Evolutionary conservation across 2,329 filamentous ascomycete genomes (phyloP).

Genomic region (Colletotrichum gigasporum): DNA sequence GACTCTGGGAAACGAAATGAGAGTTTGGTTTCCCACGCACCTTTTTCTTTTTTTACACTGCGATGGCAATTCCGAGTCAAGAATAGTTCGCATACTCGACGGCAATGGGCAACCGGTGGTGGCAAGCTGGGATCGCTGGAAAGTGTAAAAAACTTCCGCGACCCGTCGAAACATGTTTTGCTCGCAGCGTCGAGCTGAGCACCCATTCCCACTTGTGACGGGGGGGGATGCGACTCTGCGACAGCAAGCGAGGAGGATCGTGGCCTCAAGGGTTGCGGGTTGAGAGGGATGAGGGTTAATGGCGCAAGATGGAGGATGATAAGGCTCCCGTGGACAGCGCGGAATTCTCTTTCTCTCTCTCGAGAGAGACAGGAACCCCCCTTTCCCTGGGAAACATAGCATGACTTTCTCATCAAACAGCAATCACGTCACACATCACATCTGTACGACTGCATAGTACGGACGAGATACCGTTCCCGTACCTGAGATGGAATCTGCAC

Average conservation of each 20-base stretch:
- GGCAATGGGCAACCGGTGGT: neutral
- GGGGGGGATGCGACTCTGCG: neutral
- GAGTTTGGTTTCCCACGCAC: neutral
- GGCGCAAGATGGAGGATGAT: neutral
- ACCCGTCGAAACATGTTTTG: conserved; percentile 13
- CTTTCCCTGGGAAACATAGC: conserved; percentile 3
- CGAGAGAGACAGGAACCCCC: neutral
- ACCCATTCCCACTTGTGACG: neutral
- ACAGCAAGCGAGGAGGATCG: neutral
- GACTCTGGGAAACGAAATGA: neutral
- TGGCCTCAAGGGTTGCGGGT: neutral
- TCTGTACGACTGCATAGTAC: neutral
- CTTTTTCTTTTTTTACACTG: neutral
- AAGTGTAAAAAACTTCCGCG: conserved; percentile 16
- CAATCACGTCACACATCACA: conserved; percentile 20
- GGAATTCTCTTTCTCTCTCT: neutral
- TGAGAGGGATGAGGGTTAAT: neutral
- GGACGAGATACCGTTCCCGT: neutral
- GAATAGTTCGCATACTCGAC: conserved; percentile 5
- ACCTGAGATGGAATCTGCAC: too few relatives aligned
- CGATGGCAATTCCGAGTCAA: neutral
- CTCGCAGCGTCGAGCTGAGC: neutral
- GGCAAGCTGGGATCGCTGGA: conserved; percentile 4
- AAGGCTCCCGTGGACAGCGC: neutral
- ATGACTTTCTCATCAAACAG: conserved; percentile 21